phyloP scores from a whole-genome alignment of 306 rosid genomes.

The Glycyrrhiza uralensis region DNA sequence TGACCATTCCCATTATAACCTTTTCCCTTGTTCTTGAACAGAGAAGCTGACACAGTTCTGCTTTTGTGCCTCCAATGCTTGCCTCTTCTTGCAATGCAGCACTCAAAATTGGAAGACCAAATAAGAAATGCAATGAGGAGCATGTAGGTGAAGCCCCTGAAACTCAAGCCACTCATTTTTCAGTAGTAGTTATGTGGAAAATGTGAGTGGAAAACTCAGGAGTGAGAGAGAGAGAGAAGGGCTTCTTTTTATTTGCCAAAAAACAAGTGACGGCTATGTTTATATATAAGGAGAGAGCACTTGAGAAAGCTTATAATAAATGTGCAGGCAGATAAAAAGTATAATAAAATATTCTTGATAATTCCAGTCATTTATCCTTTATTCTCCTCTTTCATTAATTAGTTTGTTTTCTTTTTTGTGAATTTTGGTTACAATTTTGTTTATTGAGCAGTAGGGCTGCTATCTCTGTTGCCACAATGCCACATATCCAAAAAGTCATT shows the following conservation, averaged over 20 bases:
- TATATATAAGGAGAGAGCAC: slow-evolving; percentile 51
- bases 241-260: slow-evolving; percentile 32
- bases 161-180: slow-evolving; percentile 67
- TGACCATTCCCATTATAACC: slow-evolving; percentile 38
- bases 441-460: slow-evolving; percentile 5
- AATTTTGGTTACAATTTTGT: slow-evolving; percentile 48
- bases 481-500: slow-evolving; percentile 39
- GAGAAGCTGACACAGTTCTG: slow-evolving; percentile 45
- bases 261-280: slow-evolving; percentile 42
- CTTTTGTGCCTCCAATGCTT: slow-evolving; percentile 75
- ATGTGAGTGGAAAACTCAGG: slow-evolving; percentile 23
- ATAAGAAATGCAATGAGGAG: slow-evolving; percentile 49
- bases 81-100: slow-evolving; percentile 85
- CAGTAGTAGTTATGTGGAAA: slow-evolving; percentile 34
- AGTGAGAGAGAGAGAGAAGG: slow-evolving; percentile 41
- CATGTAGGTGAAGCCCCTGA: slow-evolving; percentile 53
- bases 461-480: slow-evolving; percentile 37
- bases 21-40: slow-evolving; percentile 63
- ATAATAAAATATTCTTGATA: slow-evolving; percentile 33
- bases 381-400: slow-evolving; percentile 38
- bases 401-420: slow-evolving; percentile 43
- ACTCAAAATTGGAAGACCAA: slow-evolving; percentile 77
- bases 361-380: slow-evolving; percentile 30
- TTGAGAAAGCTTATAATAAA: slow-evolving; percentile 27
- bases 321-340: slow-evolving; percentile 15